These are phyloP conservation scores for Yarrowia hollandica DNA, from an alignment of 805 yeast species.

Conservation along the genomic window DNA sequence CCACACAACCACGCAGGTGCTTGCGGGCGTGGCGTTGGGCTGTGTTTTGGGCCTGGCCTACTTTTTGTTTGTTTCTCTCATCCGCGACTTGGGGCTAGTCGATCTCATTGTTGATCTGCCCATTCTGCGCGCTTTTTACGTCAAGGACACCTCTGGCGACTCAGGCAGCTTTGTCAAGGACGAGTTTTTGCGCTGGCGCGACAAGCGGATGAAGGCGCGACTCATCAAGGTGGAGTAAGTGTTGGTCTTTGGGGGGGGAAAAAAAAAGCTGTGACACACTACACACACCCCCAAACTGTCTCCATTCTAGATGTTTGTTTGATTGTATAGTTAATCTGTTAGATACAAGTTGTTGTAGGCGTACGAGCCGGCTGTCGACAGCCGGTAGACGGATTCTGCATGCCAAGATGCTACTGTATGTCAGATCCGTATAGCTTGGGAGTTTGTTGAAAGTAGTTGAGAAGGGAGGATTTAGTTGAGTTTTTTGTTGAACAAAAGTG, in stretches of 20 bases:
- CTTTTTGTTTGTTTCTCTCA: conserved; percentile 52
- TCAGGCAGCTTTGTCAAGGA: conserved; percentile 37
- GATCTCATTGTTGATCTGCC: conserved; percentile 63
- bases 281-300: too few species aligned
- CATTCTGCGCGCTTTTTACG: conserved; percentile 47
- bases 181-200: conserved; percentile 41
- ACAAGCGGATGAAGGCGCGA: conserved; percentile 32
- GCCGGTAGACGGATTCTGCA: too few species aligned
- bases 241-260: too few species aligned
- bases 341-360: not conserved
- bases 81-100: conserved; percentile 67
- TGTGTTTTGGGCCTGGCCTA: conserved; percentile 56
- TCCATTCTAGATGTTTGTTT: conserved; percentile 9
- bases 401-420: too few species aligned
- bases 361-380: not conserved
- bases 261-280: too few species aligned
- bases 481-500: too few species aligned
- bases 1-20: conserved; percentile 72
- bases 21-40: conserved; percentile 71
- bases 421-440: too few species aligned
- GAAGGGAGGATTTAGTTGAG: too few species aligned
- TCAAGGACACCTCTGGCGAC: conserved; percentile 45
- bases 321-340: conserved; percentile 20
- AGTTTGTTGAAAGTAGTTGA: too few species aligned
- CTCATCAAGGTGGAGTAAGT: conserved; percentile 20